Conservation (phyloP, 2,329 filamentous ascomycete genomes). For the Cladosporium phlei region DNA sequence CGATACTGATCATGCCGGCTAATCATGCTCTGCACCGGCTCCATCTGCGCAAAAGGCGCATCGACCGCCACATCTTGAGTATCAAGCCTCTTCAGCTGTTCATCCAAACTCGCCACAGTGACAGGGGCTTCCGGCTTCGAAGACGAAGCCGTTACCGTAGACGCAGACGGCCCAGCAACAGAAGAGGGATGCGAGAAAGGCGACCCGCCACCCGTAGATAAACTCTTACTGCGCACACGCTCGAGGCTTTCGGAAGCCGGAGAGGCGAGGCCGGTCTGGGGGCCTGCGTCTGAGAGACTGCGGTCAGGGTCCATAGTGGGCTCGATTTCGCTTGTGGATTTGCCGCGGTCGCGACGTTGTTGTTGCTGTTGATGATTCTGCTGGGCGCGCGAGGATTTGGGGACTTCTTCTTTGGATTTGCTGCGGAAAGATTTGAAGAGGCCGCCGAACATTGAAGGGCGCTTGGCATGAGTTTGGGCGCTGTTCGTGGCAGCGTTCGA, state of each 20-base stretch:
- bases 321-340: constrained; percentile 14
- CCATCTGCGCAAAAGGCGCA: constrained; percentile 24
- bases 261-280: neutral
- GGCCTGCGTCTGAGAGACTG: constrained; percentile 27
- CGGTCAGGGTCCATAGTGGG: constrained; percentile 23
- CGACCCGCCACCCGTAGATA: constrained; percentile 8
- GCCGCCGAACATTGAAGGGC: constrained; percentile 23
- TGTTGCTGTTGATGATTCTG: constrained; percentile 12
- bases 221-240: constrained; percentile 22
- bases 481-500: neutral
- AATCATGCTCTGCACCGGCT: constrained; percentile 34
- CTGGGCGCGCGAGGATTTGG: constrained; percentile 9
- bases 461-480: constrained; percentile 15
- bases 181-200: neutral
- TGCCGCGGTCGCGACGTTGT: no score
- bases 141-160: no score
- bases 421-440: constrained; percentile 26
- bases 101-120: constrained; percentile 2
- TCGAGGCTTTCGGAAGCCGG: constrained; percentile 1
- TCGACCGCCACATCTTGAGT: constrained; percentile 27
- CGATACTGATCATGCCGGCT: constrained; percentile 39
- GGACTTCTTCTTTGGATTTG: constrained; percentile 12
- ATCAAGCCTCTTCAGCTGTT: constrained; percentile 25
- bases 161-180: neutral
- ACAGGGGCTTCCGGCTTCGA: neutral